phyloP scores from a whole-genome alignment of 116 monocot genomes.

The Zostera marina region DNA sequence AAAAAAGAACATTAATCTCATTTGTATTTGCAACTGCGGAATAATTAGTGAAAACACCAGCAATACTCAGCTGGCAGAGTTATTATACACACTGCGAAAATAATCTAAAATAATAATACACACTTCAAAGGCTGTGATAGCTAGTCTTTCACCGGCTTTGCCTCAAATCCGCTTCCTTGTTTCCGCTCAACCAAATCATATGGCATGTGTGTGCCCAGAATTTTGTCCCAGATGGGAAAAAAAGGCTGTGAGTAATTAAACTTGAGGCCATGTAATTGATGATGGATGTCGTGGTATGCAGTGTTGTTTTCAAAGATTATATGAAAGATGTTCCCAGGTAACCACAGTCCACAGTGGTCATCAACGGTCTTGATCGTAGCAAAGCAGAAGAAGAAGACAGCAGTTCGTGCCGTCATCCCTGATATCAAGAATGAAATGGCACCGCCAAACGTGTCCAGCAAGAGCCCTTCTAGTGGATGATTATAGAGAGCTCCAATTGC shows the following conservation, averaged over 20 bases:
- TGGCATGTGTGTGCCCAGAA: constrained; percentile 65
- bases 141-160: constrained; percentile 13
- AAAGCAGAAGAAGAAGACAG: constrained; percentile 74
- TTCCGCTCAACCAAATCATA: constrained; percentile 30
- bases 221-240: constrained; percentile 67
- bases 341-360: constrained; percentile 77
- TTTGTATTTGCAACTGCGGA: no score
- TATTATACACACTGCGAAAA: no score
- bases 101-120: no score
- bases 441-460: constrained; percentile 73
- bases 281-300: constrained; percentile 88
- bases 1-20: no score
- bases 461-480: constrained; percentile 78
- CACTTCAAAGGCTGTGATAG: no score
- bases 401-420: constrained; percentile 63
- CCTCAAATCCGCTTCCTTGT: constrained; percentile 56
- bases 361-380: constrained; percentile 67
- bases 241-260: constrained; percentile 87
- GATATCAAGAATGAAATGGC: constrained; percentile 62
- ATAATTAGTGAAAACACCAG: no score
- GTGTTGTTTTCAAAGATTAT: constrained; percentile 68
- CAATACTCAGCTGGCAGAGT: no score
- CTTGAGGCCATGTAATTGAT: constrained; percentile 71
- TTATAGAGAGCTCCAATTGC: constrained; percentile 84
- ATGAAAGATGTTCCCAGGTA: constrained; percentile 65